Base-by-base conservation (phyloP, 805 yeast species). In the Lipomyces oligophaga region DNA sequence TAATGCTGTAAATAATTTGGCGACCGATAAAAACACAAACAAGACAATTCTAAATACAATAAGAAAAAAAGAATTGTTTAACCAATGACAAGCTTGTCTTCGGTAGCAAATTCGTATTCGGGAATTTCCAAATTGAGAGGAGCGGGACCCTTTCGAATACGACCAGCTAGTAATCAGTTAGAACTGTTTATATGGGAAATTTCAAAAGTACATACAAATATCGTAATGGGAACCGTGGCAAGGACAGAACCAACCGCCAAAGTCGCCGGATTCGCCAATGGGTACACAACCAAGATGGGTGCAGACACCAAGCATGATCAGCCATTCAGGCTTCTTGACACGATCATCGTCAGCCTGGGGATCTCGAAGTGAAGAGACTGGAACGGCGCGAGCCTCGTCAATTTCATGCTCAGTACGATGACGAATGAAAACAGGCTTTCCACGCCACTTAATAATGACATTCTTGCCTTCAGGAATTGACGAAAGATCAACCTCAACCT, bases 201-300 rank as follows among this genome's bases (percentile, higher is more conserved):
- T n/a, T n/a, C n/a, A 3, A 15, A 21, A 2, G 6, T 19, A 37
- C 53, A 8, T 48, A 48, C 53, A 89, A 75, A 94, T 94, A 75
- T 93, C 98, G 74, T 93, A 93, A 73, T 94, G 98, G 67, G 97
- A 90, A 80, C 98, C 99, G 79, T 94, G 99, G 78, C 98, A 93
- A 59, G 99, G 98, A 74, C 98, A 93, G 90, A 93, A 93, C 99
- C 99, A 93, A 70, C 99, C 99, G 70, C 97, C 97, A 63, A 79
- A 93, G 73, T 93, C 99, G 75, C 99, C 99, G 60, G 97, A 83
- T 76, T 93, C 97, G 69, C 99, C 99, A 66, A 93, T 93, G 61
- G 99, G 99, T 55, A 93, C 99, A 83, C 99, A 93, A 71, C 99
- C 99, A 78, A 93, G 82, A 72, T 93, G 99, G 60, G 99, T 93